Conservation (phyloP, 2,329 filamentous ascomycete species). For the Cryphonectria nitschkei region DNA sequence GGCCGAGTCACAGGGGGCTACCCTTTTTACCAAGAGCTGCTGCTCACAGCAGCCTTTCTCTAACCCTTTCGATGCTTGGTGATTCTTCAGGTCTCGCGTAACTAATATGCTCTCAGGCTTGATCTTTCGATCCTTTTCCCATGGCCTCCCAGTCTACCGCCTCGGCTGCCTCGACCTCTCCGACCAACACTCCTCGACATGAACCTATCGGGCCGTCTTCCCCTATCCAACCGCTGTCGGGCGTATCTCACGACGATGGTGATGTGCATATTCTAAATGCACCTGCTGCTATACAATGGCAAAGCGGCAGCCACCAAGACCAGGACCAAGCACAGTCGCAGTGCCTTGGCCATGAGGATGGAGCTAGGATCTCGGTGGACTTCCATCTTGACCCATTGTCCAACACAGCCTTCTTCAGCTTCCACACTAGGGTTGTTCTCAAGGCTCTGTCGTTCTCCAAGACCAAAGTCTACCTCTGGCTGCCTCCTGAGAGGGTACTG, state of each 20-base stretch:
- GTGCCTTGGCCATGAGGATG: background rate
- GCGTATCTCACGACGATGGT: background rate
- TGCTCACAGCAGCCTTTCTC: background rate
- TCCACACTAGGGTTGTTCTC: background rate
- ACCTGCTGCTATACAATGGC: background rate
- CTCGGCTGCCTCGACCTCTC: background rate
- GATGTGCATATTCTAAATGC: background rate
- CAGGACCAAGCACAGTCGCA: background rate
- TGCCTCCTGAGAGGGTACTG: background rate
- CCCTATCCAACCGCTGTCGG: background rate
- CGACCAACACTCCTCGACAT: background rate
- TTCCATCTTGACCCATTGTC: background rate
- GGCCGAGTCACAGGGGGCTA: background rate
- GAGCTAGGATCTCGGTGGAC: background rate
- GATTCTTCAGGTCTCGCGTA: background rate
- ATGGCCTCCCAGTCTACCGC: background rate
- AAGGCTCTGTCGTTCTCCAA: background rate
- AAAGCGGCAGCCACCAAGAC: background rate
- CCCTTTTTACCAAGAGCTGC: background rate
- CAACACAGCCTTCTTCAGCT: background rate
- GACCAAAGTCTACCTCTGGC: background rate
- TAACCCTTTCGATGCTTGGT: background rate
- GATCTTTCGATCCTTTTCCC: background rate
- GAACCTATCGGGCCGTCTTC: background rate
- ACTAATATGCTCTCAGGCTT: background rate